phyloP scores from a whole-genome alignment of 768 basidiomycete species.

The Russula earlei region DNA sequence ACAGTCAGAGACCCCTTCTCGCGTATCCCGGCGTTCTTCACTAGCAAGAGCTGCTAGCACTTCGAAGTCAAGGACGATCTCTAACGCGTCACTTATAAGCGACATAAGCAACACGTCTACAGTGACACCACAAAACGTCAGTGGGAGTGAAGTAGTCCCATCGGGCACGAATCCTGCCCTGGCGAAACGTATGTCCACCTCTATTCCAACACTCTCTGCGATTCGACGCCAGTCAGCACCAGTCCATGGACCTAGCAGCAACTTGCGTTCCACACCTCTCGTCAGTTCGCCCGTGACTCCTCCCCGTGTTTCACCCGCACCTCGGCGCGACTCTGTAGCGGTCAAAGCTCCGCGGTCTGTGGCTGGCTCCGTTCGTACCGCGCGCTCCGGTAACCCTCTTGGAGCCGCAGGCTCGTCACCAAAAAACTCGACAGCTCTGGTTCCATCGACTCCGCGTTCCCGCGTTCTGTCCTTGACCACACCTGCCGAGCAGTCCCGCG shows the following conservation, averaged over 20 bases:
- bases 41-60: constrained; percentile 29
- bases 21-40: constrained; percentile 41
- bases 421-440: constrained; percentile 8
- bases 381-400: constrained; percentile 23
- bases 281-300: constrained; percentile 24
- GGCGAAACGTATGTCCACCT: constrained; percentile 29
- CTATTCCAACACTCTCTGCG: constrained; percentile 21
- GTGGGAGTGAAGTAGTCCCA: constrained; percentile 9
- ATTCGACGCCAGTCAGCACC: constrained; percentile 21
- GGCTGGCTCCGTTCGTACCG: constrained; percentile 21
- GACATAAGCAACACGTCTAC: constrained; percentile 37
- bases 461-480: constrained; percentile 40
- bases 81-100: constrained; percentile 39
- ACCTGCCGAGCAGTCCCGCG: constrained; percentile 24
- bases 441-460: constrained; percentile 29
- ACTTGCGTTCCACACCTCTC: constrained; percentile 21
- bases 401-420: constrained; percentile 16
- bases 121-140: constrained; percentile 28
- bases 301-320: constrained; percentile 16
- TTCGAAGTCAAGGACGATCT: constrained; percentile 45
- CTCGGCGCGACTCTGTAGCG: background rate
- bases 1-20: constrained; percentile 49
- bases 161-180: constrained; percentile 30
- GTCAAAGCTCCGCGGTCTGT: constrained; percentile 25
- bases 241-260: constrained; percentile 18